These are phyloP conservation scores for Pythium apleroticum DNA, from an alignment of 352 stramenopile genomes.

Conservation along the genomic window DNA sequence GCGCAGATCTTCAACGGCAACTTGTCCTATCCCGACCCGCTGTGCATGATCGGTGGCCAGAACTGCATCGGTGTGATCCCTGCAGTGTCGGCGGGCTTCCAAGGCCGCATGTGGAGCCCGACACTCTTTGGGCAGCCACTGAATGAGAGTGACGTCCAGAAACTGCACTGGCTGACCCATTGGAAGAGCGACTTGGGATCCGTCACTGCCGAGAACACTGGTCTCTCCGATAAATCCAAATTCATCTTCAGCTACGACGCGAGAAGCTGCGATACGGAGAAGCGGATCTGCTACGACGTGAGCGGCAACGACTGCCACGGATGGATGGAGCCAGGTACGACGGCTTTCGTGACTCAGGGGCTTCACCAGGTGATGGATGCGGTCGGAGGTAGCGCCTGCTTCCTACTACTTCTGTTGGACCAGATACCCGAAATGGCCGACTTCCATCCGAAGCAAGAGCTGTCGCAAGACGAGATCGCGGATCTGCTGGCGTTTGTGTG, in stretches of 20 bases:
- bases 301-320: slow-evolving; percentile 77
- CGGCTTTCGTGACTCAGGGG: slow-evolving; percentile 56
- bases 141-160: slow-evolving; percentile 61
- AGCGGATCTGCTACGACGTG: slow-evolving; percentile 64
- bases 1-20: slow-evolving; percentile 56
- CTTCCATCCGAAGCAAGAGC: slow-evolving; percentile 71
- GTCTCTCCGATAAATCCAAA: slow-evolving; percentile 70
- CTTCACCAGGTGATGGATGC: slow-evolving; percentile 66
- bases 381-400: slow-evolving; percentile 67
- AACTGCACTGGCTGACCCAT: slow-evolving; percentile 73
- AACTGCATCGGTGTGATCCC: slow-evolving; percentile 72
- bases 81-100: slow-evolving; percentile 38
- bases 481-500: slow-evolving; percentile 64
- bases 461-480: slow-evolving; percentile 66
- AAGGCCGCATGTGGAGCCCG: slow-evolving; percentile 75
- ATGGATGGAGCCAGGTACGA: slow-evolving; percentile 66
- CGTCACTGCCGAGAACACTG: slow-evolving; percentile 60
- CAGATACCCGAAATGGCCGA: slow-evolving; percentile 78
- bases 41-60: slow-evolving; percentile 64
- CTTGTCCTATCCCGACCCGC: slow-evolving; percentile 69
- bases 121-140: slow-evolving; percentile 72
- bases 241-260: slow-evolving; percentile 83
- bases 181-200: slow-evolving; percentile 71
- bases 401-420: slow-evolving; percentile 70
- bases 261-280: slow-evolving; percentile 54